Evolutionary conservation across 1,284 basidiomycete genomes (phyloP), one percentile per base, ranked within the genome.

Genomic region (Crucibulum parvulum): DNA sequence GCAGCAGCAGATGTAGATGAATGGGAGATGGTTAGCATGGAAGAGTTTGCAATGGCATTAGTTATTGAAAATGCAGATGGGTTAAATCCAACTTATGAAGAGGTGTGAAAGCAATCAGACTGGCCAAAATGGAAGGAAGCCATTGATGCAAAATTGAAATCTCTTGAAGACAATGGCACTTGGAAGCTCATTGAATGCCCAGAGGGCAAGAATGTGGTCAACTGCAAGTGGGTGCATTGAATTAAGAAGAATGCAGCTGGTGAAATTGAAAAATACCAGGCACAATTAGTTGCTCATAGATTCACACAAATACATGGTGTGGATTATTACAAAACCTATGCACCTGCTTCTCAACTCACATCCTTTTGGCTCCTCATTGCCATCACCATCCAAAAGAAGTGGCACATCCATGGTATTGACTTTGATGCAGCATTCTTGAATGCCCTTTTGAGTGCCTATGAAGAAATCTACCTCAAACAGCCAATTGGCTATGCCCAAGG

Each of bases 161-260:
- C 57, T 51, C 51, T 64, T 11, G 41, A 64, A 54, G 48, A 45
- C 18, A 24, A 51, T 0, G 43, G 48, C 31, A 65, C 59, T 6
- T 68, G 65, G 66, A 18, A 60, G 5, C 52, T 70, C 5, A 53
- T 60, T 8, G 35, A 63, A 7, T 24, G 31, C 2, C 70, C 68
- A 8, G 15, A 36, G 4, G 10, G 46, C 13, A 24, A 13, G 24
- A 24, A 18, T 18, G 10, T n/a, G n/a, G n/a, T n/a, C n/a, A n/a
- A n/a, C n/a, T n/a, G n/a, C n/a, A n/a, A n/a, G n/a, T n/a, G n/a
- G n/a, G n/a, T n/a, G n/a, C n/a, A n/a, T n/a, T n/a, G n/a, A n/a
- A 24, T 48, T n/a, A 41, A 41, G 39, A 41, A 41, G n/a, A 41
- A 41, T n/a, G 39, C 39, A 10, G 39, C 39, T 41, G 39, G 39